Percentiles rank a stretch among this genome's conserved stretches.
These are phyloP conservation scores for Phialophora chinensis DNA, from an alignment of 2,329 filamentous ascomycete genomes.

Conservation along the genomic window DNA sequence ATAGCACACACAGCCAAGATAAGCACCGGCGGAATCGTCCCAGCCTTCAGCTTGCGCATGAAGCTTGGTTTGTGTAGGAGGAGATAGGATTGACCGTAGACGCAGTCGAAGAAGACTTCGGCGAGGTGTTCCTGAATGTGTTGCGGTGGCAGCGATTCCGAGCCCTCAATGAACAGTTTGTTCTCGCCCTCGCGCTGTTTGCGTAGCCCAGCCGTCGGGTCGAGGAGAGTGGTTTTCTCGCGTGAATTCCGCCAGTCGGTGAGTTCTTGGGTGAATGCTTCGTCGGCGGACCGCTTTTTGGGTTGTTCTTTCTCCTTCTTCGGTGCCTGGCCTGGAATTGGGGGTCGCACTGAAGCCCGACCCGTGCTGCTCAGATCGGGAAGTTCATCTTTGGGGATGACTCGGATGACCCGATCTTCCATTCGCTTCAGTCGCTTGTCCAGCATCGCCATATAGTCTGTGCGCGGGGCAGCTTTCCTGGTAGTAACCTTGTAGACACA, in stretches of 20 bases:
- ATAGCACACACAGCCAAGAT: slow-evolving; percentile 94
- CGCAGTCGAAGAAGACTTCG: slow-evolving; percentile 92
- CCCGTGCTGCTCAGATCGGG: slow-evolving; percentile 71
- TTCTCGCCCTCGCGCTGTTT: slow-evolving; percentile 72
- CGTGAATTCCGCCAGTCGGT: slow-evolving; percentile 77
- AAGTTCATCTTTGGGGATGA: slow-evolving; percentile 85
- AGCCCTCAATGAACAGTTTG: slow-evolving; percentile 79
- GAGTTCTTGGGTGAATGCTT: slow-evolving; percentile 82
- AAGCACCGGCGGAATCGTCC: slow-evolving; percentile 84
- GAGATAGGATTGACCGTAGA: slow-evolving; percentile 95
- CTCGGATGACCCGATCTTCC: slow-evolving; percentile 97
- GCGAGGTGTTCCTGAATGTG: slow-evolving; percentile 92
- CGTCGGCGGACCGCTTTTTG: slow-evolving; percentile 84
- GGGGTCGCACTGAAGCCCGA: slow-evolving; percentile 83
- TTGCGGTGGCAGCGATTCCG: slow-evolving; percentile 78
- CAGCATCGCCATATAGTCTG: slow-evolving; percentile 99
- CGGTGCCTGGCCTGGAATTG: slow-evolving; percentile 62
- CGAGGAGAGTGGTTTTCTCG: slow-evolving; percentile 31
- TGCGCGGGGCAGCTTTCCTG: slow-evolving; percentile 88
- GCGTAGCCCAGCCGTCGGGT: slow-evolving; percentile 57
- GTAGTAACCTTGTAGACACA: slow-evolving; percentile 98
- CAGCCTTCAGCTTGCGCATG: slow-evolving; percentile 79
- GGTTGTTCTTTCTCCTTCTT: slow-evolving; percentile 54
- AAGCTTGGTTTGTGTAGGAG: slow-evolving; percentile 96
- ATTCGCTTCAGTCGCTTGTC: slow-evolving; percentile 95